Conservation (phyloP, 2,329 filamentous ascomycete genomes). For the Rhexocercosporidium sp. region DNA sequence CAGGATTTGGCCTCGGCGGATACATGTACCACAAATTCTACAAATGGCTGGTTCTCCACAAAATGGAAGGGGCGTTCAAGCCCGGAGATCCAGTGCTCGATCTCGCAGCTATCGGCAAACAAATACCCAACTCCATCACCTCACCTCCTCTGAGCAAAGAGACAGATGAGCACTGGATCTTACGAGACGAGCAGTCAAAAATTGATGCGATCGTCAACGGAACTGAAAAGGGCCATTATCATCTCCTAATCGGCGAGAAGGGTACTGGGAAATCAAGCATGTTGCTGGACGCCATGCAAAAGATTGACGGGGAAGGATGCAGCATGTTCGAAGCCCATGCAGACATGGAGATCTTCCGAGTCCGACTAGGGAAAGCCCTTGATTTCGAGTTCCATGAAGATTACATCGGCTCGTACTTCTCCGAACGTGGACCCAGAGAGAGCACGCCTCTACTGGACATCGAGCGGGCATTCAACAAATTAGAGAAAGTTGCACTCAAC, state of each 20-base stretch:
- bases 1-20: conserved; percentile 68
- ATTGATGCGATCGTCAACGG: conserved; percentile 87
- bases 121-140: conserved; percentile 50
- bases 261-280: conserved; percentile 97
- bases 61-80: conserved; percentile 90
- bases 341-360: conserved; percentile 92
- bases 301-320: conserved; percentile 85
- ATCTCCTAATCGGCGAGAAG: conserved; percentile 92
- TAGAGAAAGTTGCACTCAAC: conserved; percentile 90
- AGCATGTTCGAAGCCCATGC: conserved; percentile 97
- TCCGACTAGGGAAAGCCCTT: conserved; percentile 88
- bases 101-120: conserved; percentile 70
- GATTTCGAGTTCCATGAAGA: conserved; percentile 98
- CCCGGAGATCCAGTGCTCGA: conserved; percentile 90
- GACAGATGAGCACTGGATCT: conserved; percentile 72
- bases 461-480: conserved; percentile 94
- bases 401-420: conserved; percentile 96
- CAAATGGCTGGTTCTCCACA: conserved; percentile 87
- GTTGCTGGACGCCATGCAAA: conserved; percentile 94
- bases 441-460: conserved; percentile 93
- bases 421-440: conserved; percentile 89
- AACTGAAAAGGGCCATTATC: conserved; percentile 78
- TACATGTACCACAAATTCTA: conserved; percentile 84
- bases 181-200: conserved; percentile 78
- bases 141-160: conserved; percentile 43